Evolutionary conservation across 768 basidiomycete genomes (phyloP).

Genomic region (Auriscalpium orientale): DNA sequence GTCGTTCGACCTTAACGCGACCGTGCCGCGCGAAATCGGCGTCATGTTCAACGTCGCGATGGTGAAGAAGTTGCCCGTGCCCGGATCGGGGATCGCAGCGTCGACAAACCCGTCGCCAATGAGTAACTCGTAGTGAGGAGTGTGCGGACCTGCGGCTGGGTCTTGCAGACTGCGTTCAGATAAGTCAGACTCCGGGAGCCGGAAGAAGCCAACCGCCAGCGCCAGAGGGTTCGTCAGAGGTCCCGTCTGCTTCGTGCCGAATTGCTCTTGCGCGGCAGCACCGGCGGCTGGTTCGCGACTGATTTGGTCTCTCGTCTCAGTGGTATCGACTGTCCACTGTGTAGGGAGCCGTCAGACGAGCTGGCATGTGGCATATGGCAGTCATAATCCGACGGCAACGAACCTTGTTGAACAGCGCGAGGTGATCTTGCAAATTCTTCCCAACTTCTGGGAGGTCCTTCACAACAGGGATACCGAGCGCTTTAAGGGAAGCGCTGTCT

Average conservation of each 20-base stretch:
- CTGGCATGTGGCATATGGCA: background rate
- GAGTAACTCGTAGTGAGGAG: slow-evolving; percentile 18
- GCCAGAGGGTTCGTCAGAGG: background rate
- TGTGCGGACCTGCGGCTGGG: slow-evolving; percentile 15
- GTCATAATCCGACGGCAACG: background rate
- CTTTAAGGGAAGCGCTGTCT: slow-evolving; percentile 17
- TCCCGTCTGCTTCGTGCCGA: background rate
- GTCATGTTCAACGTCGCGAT: slow-evolving; percentile 4
- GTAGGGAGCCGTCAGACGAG: slow-evolving; percentile 29
- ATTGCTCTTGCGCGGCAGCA: background rate
- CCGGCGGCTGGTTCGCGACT: background rate
- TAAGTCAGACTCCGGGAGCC: slow-evolving; percentile 12
- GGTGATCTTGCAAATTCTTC: background rate
- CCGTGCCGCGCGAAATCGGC: too few species aligned
- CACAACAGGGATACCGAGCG: slow-evolving; percentile 22
- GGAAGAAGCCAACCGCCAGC: slow-evolving; percentile 14
- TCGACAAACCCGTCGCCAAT: background rate
- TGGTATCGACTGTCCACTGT: slow-evolving; percentile 5
- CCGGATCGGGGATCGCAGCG: background rate
- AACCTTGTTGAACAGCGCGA: slow-evolving; percentile 18
- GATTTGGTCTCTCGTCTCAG: background rate
- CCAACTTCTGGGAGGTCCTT: background rate
- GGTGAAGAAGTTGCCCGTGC: background rate
- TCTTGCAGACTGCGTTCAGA: slow-evolving; percentile 6
- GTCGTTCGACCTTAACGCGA: slow-evolving; percentile 14